These are phyloP conservation scores for Hawksworthiomyces lignivorus DNA, from an alignment of 2,329 filamentous ascomycete species.

Conservation along the genomic window DNA sequence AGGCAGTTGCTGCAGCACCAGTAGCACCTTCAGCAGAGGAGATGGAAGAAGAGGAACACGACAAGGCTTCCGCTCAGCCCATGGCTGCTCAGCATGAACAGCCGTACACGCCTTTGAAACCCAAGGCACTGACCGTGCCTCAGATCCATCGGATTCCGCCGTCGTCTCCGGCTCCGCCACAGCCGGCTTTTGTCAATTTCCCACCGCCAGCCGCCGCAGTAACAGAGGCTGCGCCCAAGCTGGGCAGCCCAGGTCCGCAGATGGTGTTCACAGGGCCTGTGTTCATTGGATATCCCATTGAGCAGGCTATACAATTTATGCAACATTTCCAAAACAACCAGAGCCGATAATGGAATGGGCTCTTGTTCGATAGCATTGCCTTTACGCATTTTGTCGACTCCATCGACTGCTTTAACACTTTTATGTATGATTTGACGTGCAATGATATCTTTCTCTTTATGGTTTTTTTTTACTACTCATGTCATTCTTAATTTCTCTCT, in stretches of 20 bases:
- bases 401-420: no score
- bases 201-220: constrained; percentile 1
- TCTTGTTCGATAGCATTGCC: neutral
- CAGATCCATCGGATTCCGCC: constrained; percentile 8
- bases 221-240: constrained; percentile 16
- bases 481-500: no score
- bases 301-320: constrained; percentile 72
- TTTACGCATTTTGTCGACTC: constrained; percentile 1
- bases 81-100: constrained; percentile 10
- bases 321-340: constrained; percentile 42
- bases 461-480: neutral
- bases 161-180: constrained; percentile 21
- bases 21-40: constrained; percentile 1
- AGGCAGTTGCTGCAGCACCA: neutral
- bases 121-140: constrained; percentile 12
- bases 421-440: constrained; percentile 9
- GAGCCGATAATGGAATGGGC: neutral
- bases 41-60: constrained; percentile 12
- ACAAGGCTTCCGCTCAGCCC: constrained; percentile 1
- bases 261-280: constrained; percentile 91
- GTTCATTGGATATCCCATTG: constrained; percentile 83
- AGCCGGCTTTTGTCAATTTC: constrained; percentile 46
- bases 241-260: constrained; percentile 34
- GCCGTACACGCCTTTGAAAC: constrained; percentile 17
- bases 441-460: constrained; percentile 7